Percentiles rank a stretch among this genome's conserved stretches.
These are phyloP conservation scores for Colletotrichum sp. DNA, from an alignment of 2,329 filamentous ascomycete genomes.

Conservation along the genomic window DNA sequence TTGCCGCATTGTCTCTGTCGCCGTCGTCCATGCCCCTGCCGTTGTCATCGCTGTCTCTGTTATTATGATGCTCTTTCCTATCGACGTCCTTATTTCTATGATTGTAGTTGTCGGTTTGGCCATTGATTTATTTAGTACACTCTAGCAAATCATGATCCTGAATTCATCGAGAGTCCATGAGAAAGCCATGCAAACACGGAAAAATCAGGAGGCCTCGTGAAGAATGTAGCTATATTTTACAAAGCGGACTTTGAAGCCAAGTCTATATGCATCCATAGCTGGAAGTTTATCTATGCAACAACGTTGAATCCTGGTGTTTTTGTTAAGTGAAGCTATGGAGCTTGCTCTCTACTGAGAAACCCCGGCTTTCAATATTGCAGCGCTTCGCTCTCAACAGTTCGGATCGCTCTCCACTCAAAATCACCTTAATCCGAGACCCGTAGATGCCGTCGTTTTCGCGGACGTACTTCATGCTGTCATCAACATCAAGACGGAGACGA, in stretches of 20 bases:
- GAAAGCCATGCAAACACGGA: not conserved
- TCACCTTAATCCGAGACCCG: not conserved
- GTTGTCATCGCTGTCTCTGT: not conserved
- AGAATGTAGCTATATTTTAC: not conserved
- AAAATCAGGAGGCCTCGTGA: not conserved
- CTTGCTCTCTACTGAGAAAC: rapidly evolving
- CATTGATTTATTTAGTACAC: rapidly evolving
- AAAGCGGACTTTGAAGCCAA: not conserved
- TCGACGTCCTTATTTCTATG: rapidly evolving
- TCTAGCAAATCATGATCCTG: not conserved
- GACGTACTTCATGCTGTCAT: not conserved
- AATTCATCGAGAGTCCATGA: not conserved
- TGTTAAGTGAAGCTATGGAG: not conserved
- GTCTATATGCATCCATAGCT: not conserved
- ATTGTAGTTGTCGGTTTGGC: rapidly evolving
- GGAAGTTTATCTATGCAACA: not conserved
- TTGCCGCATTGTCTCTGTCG: no score
- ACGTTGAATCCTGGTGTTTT: rapidly evolving
- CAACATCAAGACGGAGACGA: not conserved
- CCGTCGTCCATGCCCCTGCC: not conserved
- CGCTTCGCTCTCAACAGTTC: not conserved
- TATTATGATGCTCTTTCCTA: not conserved
- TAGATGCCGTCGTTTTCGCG: not conserved
- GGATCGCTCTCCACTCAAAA: not conserved
- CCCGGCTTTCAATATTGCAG: rapidly evolving